These are phyloP conservation scores for Trichoderma polysporum DNA, from an alignment of 2,329 filamentous ascomycete species.

Conservation along the genomic window DNA sequence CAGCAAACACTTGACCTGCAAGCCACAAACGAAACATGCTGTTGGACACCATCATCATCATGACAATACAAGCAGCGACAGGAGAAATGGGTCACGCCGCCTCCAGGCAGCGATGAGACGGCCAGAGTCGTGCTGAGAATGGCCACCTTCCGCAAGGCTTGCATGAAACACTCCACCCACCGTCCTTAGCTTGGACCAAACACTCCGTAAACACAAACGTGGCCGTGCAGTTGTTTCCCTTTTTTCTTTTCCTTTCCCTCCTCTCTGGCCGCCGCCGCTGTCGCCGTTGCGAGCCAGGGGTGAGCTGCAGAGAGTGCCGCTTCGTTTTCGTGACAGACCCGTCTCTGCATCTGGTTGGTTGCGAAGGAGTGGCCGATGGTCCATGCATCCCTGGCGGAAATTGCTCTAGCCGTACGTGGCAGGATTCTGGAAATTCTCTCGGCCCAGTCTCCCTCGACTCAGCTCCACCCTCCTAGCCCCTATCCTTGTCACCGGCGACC, in stretches of 20 bases:
- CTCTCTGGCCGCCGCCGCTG: conserved; percentile 5
- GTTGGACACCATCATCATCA: conserved; percentile 2
- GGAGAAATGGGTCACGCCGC: conserved; percentile 10
- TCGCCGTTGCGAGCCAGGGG: conserved; percentile 19
- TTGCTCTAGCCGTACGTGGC: conserved; percentile 32
- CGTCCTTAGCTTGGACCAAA: neutral
- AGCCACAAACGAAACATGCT: neutral
- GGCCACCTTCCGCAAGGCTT: conserved; percentile 11
- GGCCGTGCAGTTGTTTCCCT: conserved; percentile 8
- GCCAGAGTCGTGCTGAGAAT: neutral
- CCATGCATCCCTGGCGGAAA: conserved; percentile 28
- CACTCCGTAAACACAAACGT: conserved; percentile 12
- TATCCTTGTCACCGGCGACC: conserved; percentile 11
- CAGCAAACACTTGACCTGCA: conserved; percentile 11
- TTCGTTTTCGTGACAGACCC: conserved; percentile 5
- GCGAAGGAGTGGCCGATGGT: conserved; percentile 27
- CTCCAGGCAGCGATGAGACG: conserved; percentile 16
- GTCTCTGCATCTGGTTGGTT: conserved; percentile 30
- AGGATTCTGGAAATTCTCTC: conserved; percentile 39
- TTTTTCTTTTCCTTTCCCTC: neutral
- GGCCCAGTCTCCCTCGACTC: conserved; percentile 5
- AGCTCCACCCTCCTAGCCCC: conserved; percentile 4
- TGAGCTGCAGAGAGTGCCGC: neutral
- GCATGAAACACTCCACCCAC: conserved; percentile 14
- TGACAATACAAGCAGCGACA: conserved; percentile 16